phyloP scores from a whole-genome alignment of 106 monocot species.

The Apostasia ramifera region DNA sequence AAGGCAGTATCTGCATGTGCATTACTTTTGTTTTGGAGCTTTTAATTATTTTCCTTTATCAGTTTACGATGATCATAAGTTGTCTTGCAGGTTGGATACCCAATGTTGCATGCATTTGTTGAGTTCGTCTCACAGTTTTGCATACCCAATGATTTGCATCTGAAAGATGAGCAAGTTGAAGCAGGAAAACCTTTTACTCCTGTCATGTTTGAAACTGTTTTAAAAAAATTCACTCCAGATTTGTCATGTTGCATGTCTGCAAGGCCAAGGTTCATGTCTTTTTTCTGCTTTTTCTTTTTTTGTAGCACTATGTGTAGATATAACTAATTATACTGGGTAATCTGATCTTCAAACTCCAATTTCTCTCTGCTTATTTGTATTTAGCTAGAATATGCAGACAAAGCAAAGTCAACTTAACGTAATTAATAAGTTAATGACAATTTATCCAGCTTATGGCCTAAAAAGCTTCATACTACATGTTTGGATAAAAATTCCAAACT shows the following conservation, averaged over 20 bases:
- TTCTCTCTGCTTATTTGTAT: too few species aligned
- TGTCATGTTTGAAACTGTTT: constrained; percentile 73
- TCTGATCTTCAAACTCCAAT: too few species aligned
- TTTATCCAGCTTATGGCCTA: too few species aligned
- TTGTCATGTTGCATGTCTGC: constrained; percentile 40
- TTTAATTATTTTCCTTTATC: constrained; percentile 2
- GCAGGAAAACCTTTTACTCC: constrained; percentile 68
- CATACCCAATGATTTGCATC: constrained; percentile 38
- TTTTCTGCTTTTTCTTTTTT: neutral
- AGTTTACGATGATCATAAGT: constrained; percentile 1
- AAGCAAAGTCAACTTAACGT: too few species aligned
- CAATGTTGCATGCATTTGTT: constrained; percentile 74
- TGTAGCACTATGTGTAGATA: too few species aligned
- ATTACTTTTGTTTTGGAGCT: neutral
- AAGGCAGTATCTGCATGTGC: neutral
- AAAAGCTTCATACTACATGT: too few species aligned
- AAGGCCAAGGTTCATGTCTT: constrained; percentile 67
- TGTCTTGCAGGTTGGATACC: constrained; percentile 58
- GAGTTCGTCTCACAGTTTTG: constrained; percentile 76
- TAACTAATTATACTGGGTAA: too few species aligned
- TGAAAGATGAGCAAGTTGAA: constrained; percentile 37
- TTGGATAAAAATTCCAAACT: too few species aligned
- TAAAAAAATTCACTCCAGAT: constrained; percentile 76
- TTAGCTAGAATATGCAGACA: too few species aligned
- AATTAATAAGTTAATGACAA: too few species aligned